Conservation (phyloP, 805 yeast genomes). For the Dipodascopsis tothii region DNA sequence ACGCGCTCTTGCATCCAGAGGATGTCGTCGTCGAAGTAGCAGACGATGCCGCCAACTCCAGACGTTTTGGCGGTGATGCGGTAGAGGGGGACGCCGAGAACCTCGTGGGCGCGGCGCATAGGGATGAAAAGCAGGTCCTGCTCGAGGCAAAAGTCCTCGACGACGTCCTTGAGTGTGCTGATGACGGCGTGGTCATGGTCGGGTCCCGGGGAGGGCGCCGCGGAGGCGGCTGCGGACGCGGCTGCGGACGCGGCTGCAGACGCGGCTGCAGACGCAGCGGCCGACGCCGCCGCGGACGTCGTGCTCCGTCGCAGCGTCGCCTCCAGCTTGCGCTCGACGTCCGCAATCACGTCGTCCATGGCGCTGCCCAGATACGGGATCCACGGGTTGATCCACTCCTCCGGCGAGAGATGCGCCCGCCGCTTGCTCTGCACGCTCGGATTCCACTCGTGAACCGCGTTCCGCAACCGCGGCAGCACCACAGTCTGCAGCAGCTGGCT, state of each 20-base stretch:
- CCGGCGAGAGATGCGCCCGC: background rate
- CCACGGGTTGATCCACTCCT: constrained; percentile 37
- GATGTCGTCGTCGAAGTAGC: constrained; percentile 59
- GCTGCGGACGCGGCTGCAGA: no score
- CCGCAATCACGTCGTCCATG: constrained; percentile 20
- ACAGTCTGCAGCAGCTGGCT: constrained; percentile 29
- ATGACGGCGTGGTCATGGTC: no score
- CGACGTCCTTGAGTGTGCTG: constrained; percentile 54
- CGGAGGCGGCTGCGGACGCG: constrained; percentile 24
- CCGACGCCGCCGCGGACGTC: background rate
- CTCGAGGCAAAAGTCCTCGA: constrained; percentile 50
- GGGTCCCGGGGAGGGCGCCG: background rate
- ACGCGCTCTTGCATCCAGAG: constrained; percentile 41
- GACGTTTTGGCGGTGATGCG: constrained; percentile 33
- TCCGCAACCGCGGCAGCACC: constrained; percentile 36
- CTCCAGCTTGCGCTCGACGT: constrained; percentile 26
- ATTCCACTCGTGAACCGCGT: constrained; percentile 36
- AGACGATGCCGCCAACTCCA: constrained; percentile 33
- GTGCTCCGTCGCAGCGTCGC: constrained; percentile 11
- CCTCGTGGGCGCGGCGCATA: constrained; percentile 30
- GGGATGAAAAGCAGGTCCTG: constrained; percentile 42
- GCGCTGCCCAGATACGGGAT: constrained; percentile 28
- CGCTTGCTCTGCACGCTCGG: constrained; percentile 10
- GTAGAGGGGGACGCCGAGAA: constrained; percentile 41
- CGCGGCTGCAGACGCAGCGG: constrained; percentile 15